phyloP scores from a whole-genome alignment of 164 flowering plant species.

The Magnolia kwangsiensis region DNA sequence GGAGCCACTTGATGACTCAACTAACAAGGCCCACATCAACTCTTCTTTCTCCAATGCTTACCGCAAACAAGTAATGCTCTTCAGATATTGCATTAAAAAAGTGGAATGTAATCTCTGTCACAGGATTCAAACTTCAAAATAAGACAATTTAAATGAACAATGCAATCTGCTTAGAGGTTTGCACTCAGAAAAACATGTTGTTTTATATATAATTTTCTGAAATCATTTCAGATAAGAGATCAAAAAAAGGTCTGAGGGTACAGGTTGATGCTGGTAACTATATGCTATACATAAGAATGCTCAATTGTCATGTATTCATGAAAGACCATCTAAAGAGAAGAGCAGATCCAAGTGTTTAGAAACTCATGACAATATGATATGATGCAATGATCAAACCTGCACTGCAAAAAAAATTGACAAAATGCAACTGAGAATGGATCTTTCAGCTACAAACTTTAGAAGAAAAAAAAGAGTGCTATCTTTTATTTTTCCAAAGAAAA shows the following conservation, averaged over 20 bases:
- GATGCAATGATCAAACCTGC: too few species aligned
- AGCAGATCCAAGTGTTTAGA: too few species aligned
- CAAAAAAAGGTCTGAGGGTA: slow-evolving; percentile 35
- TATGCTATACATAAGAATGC: too few species aligned
- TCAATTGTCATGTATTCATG: too few species aligned
- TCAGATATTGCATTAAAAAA: background rate
- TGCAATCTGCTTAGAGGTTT: background rate
- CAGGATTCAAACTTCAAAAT: background rate
- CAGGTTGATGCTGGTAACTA: slow-evolving; percentile 64
- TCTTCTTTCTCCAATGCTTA: slow-evolving; percentile 84
- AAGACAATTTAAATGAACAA: background rate
- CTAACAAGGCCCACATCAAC: slow-evolving; percentile 50
- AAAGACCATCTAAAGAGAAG: too few species aligned
- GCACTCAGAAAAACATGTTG: background rate
- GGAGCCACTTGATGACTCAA: slow-evolving; percentile 60
- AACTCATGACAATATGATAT: too few species aligned
- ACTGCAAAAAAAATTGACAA: too few species aligned
- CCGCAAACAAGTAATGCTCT: slow-evolving; percentile 34
- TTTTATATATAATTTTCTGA: background rate
- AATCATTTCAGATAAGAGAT: background rate
- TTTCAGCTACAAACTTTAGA: too few species aligned
- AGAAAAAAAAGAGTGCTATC: too few species aligned
- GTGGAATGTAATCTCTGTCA: background rate
- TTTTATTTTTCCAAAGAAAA: too few species aligned
- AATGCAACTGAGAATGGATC: too few species aligned